These are phyloP conservation scores for Coelastrella sp. DNA, from an alignment of 139 green algal species.

Conservation along the genomic window DNA sequence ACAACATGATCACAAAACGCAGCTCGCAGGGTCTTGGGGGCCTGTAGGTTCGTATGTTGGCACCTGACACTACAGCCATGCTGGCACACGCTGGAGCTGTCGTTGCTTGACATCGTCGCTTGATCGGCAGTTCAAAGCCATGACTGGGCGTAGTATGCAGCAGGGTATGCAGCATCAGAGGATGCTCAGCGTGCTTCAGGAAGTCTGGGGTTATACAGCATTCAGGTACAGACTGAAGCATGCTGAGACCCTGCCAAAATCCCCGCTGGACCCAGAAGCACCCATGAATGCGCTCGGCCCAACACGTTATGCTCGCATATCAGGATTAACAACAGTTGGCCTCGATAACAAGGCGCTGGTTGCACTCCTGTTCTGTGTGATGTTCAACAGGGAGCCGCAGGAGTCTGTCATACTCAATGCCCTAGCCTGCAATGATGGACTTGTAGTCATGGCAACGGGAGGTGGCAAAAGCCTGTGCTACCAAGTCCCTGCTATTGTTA, in stretches of 20 bases:
- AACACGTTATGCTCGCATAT: too few species aligned
- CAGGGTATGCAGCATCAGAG: not conserved
- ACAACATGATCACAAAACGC: too few species aligned
- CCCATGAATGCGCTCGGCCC: not conserved
- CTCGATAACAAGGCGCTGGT: too few species aligned
- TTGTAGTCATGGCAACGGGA: slow-evolving; percentile 96
- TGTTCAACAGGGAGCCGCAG: slow-evolving; percentile 50
- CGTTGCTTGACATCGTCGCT: too few species aligned
- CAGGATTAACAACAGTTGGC: too few species aligned
- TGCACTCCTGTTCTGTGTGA: too few species aligned
- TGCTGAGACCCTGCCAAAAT: not conserved
- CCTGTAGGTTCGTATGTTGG: not conserved
- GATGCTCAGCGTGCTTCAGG: slow-evolving; percentile 22
- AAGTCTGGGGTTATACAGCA: slow-evolving; percentile 54
- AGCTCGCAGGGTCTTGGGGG: too few species aligned
- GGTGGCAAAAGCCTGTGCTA: slow-evolving; percentile 92
- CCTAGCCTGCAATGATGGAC: slow-evolving; percentile 78
- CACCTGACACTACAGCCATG: not conserved
- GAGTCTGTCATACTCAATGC: slow-evolving; percentile 76
- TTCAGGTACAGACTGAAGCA: not conserved
- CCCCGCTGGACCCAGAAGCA: not conserved
- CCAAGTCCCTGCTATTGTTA: slow-evolving; percentile 69
- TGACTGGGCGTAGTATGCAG: not conserved
- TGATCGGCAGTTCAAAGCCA: too few species aligned
- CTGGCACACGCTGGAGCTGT: not conserved